Conservation (phyloP, 257 asterid genomes). For the Primulina tabacum region DNA sequence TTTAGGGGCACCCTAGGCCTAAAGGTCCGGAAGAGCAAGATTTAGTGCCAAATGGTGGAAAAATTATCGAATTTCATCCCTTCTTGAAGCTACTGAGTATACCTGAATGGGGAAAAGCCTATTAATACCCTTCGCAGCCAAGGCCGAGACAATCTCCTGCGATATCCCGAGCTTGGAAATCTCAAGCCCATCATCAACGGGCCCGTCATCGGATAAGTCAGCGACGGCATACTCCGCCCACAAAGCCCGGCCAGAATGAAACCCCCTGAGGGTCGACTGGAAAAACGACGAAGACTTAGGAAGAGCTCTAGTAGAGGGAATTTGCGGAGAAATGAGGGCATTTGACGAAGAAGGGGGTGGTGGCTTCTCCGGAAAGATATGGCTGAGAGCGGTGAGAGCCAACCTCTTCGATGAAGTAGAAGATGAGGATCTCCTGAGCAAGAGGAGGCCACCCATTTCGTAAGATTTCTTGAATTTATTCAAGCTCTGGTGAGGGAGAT, state of each 20-base stretch:
- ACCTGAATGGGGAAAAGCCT: conserved; percentile 98
- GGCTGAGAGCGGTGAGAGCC: conserved; percentile 40
- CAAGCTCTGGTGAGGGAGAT: not conserved
- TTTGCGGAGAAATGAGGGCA: conserved; percentile 13
- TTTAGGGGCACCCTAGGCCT: not conserved
- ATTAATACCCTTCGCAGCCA: conserved; percentile 61
- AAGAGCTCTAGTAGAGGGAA: conserved; percentile 18
- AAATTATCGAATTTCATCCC: not conserved
- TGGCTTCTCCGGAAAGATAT: conserved; percentile 34
- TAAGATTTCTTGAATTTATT: not conserved
- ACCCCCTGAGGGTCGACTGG: conserved; percentile 30
- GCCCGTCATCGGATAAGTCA: conserved; percentile 48
- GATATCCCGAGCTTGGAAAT: conserved; percentile 79
- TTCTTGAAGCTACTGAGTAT: not conserved
- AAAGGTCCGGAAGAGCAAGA: not conserved
- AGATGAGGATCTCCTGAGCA: conserved; percentile 47
- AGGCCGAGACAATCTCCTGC: conserved; percentile 54
- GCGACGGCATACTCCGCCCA: conserved; percentile 57
- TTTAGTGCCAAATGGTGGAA: not conserved
- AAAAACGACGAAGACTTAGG: conserved; percentile 14
- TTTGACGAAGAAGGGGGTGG: conserved; percentile 24
- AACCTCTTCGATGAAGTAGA: conserved; percentile 36
- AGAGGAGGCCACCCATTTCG: conserved; percentile 48
- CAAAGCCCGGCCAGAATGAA: conserved; percentile 46
- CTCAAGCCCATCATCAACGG: conserved; percentile 78